These are phyloP conservation scores for Tolypocladium amazonense DNA, from an alignment of 2,329 filamentous ascomycete species.

Conservation along the genomic window DNA sequence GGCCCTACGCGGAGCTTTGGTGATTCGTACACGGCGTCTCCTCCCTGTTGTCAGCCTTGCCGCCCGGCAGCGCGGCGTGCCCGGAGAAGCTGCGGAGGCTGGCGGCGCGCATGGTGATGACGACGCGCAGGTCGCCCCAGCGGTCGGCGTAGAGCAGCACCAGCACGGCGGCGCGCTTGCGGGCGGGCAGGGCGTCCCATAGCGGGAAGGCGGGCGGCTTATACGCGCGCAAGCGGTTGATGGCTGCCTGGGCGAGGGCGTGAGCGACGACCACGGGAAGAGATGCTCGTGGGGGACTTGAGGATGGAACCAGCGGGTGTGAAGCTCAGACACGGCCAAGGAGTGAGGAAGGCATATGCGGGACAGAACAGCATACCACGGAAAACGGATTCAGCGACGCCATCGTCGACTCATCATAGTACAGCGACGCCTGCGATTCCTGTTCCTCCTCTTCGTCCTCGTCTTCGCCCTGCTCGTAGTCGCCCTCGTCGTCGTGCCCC, in stretches of 20 bases:
- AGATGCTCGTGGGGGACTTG: constrained; percentile 3
- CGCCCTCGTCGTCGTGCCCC: neutral
- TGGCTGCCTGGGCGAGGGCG: constrained; percentile 33
- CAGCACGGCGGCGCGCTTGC: constrained; percentile 73
- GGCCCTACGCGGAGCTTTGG: neutral
- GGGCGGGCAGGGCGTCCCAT: constrained; percentile 51
- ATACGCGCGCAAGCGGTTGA: constrained; percentile 51
- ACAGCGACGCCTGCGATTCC: constrained; percentile 31
- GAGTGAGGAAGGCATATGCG: neutral
- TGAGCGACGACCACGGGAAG: constrained; percentile 4
- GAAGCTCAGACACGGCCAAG: too few relatives aligned
- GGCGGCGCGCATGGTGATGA: constrained; percentile 57
- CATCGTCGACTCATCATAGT: constrained; percentile 49
- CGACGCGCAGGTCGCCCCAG: constrained; percentile 64
- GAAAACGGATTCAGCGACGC: constrained; percentile 43
- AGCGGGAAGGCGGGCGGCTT: constrained; percentile 48
- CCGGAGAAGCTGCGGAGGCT: constrained; percentile 62
- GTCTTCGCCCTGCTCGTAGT: constrained; percentile 2
- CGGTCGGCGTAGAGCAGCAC: constrained; percentile 81
- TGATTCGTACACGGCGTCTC: constrained; percentile 48
- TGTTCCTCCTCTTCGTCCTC: constrained; percentile 10
- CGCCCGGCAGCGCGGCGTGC: constrained; percentile 79
- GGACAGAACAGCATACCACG: constrained; percentile 30
- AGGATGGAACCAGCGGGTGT: too few relatives aligned
- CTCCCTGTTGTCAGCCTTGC: constrained; percentile 49